phyloP scores from a whole-genome alignment of 116 monocot species.

The Trichopus zeylanicus region DNA sequence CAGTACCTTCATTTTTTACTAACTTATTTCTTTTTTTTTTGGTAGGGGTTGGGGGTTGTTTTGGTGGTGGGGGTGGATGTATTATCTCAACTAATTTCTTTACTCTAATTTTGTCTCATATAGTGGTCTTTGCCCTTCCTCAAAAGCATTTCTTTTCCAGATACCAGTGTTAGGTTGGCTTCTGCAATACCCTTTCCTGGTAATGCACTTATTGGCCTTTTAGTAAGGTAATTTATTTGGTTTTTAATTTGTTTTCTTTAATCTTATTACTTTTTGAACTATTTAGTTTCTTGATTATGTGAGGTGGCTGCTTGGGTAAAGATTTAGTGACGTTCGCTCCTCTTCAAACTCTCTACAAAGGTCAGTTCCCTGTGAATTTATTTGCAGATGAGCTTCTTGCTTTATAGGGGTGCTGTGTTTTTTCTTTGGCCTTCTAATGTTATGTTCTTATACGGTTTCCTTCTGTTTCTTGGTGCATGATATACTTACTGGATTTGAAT shows the following conservation, averaged over 20 bases:
- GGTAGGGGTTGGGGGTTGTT: too few species aligned
- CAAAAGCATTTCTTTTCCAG: constrained; percentile 39
- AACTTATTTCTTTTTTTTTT: too few species aligned
- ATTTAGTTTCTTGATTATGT: constrained; percentile 20
- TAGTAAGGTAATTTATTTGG: background rate
- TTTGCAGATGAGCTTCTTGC: background rate
- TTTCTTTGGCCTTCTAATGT: background rate
- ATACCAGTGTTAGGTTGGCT: constrained; percentile 59
- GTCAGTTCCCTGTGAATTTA: too few species aligned
- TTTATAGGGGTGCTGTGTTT: background rate
- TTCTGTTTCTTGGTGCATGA: too few species aligned
- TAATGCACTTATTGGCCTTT: background rate
- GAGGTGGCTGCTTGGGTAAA: constrained; percentile 20
- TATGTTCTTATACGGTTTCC: background rate
- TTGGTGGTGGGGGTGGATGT: too few species aligned
- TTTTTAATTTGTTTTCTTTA: background rate
- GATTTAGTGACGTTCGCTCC: background rate
- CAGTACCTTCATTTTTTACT: too few species aligned
- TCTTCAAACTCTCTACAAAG: background rate
- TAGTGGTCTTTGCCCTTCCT: constrained; percentile 49
- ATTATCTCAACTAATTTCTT: background rate
- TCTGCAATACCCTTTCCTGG: constrained; percentile 47
- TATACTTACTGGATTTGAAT: too few species aligned
- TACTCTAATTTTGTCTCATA: background rate
- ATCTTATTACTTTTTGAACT: background rate